Conservation (phyloP, 148 eudicot genomes). For the Rhododendron mucronatum region DNA sequence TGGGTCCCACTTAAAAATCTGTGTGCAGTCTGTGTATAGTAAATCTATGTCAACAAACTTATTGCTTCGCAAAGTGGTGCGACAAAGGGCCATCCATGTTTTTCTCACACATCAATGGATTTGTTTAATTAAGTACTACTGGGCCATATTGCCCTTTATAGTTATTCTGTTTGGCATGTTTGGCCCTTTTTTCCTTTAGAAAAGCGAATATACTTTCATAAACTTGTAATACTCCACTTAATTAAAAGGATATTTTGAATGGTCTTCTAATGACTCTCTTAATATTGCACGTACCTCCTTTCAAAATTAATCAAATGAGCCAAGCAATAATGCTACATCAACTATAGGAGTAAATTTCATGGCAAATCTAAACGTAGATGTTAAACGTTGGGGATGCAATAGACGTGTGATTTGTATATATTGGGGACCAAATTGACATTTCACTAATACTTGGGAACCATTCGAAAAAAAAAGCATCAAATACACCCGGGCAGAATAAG, state of each 20-base stretch:
- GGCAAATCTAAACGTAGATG: too few relatives aligned
- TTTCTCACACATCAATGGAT: neutral
- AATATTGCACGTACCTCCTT: neutral
- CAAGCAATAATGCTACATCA: too few relatives aligned
- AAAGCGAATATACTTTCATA: neutral
- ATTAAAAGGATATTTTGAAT: neutral
- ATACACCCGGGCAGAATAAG: too few relatives aligned
- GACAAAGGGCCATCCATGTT: conserved; percentile 6
- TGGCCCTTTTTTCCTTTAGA: neutral
- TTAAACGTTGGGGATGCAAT: too few relatives aligned
- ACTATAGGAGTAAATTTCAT: too few relatives aligned
- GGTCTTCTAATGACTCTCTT: neutral
- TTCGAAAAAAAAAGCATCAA: too few relatives aligned
- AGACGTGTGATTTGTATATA: too few relatives aligned
- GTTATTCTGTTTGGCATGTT: neutral
- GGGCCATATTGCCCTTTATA: conserved; percentile 2
- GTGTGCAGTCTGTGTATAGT: too few relatives aligned
- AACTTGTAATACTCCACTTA: neutral
- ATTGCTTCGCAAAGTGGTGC: neutral
- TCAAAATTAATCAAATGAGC: neutral
- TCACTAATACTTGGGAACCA: too few relatives aligned
- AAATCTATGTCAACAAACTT: too few relatives aligned
- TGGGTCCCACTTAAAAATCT: too few relatives aligned
- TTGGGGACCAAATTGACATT: too few relatives aligned
- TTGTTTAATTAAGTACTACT: neutral